Evolutionary conservation across 2,329 filamentous ascomycete species (phyloP).

Genomic region (Macrophomina tecta): DNA sequence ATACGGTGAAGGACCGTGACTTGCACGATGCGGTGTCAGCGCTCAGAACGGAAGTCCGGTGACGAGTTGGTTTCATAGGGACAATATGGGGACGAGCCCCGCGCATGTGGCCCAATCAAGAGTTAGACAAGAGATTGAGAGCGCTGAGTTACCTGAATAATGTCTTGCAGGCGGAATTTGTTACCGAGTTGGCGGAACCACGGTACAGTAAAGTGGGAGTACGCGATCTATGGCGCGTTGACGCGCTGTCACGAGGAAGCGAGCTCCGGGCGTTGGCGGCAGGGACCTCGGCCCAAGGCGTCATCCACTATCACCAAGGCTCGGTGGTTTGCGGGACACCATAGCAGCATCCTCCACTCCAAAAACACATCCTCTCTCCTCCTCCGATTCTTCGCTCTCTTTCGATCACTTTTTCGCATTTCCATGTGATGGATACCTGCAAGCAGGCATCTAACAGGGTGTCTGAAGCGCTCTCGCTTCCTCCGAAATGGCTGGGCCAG

Average conservation of each 20-base stretch:
- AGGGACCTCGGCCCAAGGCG: constrained; percentile 26
- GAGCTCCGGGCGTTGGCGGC: neutral
- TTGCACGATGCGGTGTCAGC: constrained; percentile 8
- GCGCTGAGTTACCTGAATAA: neutral
- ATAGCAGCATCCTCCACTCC: neutral
- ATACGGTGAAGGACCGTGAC: neutral
- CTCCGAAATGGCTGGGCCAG: constrained; percentile 70
- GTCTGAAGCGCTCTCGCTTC: constrained; percentile 60
- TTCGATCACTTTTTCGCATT: neutral
- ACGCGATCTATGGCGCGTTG: constrained; percentile 6
- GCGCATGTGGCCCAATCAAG: neutral
- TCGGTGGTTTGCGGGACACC: constrained; percentile 6
- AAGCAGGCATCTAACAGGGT: constrained; percentile 48
- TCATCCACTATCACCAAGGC: constrained; percentile 8
- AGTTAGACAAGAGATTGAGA: too few species aligned
- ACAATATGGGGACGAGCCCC: too few species aligned
- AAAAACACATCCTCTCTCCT: neutral
- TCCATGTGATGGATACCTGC: constrained; percentile 37
- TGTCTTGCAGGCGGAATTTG: too few species aligned
- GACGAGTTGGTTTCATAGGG: neutral
- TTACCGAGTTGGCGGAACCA: neutral
- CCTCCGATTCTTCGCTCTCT: neutral
- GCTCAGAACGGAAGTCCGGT: constrained; percentile 1
- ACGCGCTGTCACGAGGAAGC: constrained; percentile 17
- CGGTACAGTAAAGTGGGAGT: neutral